Conservation (phyloP, 1,284 basidiomycete genomes). For the Wolfiporia cocos region DNA sequence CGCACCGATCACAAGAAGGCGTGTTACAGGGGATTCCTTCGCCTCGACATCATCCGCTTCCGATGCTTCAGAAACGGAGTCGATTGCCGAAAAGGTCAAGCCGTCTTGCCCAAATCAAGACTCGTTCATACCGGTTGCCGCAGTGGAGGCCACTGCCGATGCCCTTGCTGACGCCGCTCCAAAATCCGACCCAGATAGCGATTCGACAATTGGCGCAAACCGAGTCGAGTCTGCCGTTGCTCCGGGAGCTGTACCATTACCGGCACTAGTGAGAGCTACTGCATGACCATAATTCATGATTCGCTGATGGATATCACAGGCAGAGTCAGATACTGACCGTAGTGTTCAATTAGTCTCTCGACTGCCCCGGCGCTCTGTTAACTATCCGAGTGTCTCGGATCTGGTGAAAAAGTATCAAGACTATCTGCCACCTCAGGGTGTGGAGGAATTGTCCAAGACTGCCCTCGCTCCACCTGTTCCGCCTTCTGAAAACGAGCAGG, state of each 20-base stretch:
- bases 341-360: conserved; percentile 39
- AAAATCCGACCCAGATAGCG: conserved; percentile 66
- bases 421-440: conserved; percentile 63
- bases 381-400: conserved; percentile 73
- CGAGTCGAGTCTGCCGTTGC: conserved; percentile 39
- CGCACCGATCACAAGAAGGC: conserved; percentile 32
- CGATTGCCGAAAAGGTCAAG: conserved; percentile 23
- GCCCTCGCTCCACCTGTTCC: conserved; percentile 52
- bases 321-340: conserved; percentile 3
- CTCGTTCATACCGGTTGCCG: too few species aligned
- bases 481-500: conserved; percentile 69
- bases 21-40: conserved; percentile 48
- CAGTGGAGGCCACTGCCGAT: neutral
- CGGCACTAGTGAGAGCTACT: too few species aligned
- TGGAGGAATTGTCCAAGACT: conserved; percentile 63
- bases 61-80: conserved; percentile 44
- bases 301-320: too few species aligned
- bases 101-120: neutral
- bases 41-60: conserved; percentile 44
- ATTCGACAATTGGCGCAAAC: conserved; percentile 84
- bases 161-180: neutral
- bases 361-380: conserved; percentile 58
- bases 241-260: too few species aligned
- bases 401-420: conserved; percentile 82
- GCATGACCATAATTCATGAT: too few species aligned